A percentile compares a stretch with the other conserved stretches of the same genome.
Conservation (phyloP, 1,284 basidiomycete genomes). For the Leucoagaricus sp. region DNA sequence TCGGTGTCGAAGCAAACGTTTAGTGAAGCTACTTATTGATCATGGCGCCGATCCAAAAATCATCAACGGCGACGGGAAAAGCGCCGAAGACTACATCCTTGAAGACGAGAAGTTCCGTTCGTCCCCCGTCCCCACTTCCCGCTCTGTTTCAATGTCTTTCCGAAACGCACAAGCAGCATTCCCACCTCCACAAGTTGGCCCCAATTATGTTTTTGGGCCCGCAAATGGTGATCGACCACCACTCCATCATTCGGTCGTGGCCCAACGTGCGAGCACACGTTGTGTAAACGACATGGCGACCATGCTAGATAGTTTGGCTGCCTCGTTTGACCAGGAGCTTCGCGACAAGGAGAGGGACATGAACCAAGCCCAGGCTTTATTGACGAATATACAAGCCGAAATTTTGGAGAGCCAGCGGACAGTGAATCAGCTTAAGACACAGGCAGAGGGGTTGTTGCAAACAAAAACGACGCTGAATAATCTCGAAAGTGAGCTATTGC, state of each 20-base stretch:
- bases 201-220: slow-evolving; percentile 47
- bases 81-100: slow-evolving; percentile 97
- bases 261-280: slow-evolving; percentile 84
- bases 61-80: slow-evolving; percentile 94
- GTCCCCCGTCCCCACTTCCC: slow-evolving; percentile 78
- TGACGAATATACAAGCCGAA: slow-evolving; percentile 89
- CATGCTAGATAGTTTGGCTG: slow-evolving; percentile 88
- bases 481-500: slow-evolving; percentile 67
- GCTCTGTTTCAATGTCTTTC: slow-evolving; percentile 64
- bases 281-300: slow-evolving; percentile 84
- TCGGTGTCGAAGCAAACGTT: slow-evolving; percentile 92
- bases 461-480: slow-evolving; percentile 61
- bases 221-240: slow-evolving; percentile 63
- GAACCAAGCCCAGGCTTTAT: slow-evolving; percentile 85
- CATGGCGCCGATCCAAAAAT: slow-evolving; percentile 98
- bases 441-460: slow-evolving; percentile 70
- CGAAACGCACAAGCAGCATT: slow-evolving; percentile 63
- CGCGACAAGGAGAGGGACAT: slow-evolving; percentile 91
- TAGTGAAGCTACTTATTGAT: slow-evolving; percentile 95
- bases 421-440: slow-evolving; percentile 69
- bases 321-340: slow-evolving; percentile 94
- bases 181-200: slow-evolving; percentile 34
- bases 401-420: slow-evolving; percentile 86
- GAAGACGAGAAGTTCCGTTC: slow-evolving; percentile 98
- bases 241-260: slow-evolving; percentile 86